phyloP scores from a whole-genome alignment of 2,329 filamentous ascomycete genomes.

The Zasmidium citrigriseum region DNA sequence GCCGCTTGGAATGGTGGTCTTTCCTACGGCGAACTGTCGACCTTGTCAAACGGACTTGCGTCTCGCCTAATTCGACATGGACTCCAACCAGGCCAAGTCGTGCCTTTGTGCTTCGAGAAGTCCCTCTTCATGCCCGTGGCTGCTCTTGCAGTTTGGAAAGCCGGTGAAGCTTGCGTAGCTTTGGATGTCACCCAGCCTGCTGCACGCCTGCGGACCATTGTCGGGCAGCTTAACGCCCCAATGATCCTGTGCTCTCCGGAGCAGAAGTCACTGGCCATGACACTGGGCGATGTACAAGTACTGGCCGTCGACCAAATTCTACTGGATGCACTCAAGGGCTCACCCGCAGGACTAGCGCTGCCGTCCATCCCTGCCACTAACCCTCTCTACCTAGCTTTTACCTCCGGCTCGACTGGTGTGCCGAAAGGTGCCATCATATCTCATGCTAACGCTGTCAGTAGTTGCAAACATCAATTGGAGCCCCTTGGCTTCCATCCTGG shows the following conservation, averaged over 20 bases:
- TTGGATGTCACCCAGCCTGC: conserved; percentile 1
- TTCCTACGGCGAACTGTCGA: conserved; percentile 9
- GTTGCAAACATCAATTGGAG: neutral
- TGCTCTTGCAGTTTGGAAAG: conserved; percentile 4
- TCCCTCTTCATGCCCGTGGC: conserved; percentile 3
- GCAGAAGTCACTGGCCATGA: neutral
- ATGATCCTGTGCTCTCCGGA: neutral
- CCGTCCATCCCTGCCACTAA: neutral
- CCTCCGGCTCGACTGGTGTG: conserved; percentile 15
- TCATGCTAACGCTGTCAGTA: conserved; percentile 4
- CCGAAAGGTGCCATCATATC: conserved; percentile 16
- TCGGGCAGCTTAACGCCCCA: neutral
- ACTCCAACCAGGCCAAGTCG: conserved; percentile 4
- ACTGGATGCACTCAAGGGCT: neutral
- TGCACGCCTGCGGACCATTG: neutral
- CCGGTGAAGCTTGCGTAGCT: neutral
- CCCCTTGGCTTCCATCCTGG: neutral
- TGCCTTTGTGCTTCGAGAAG: conserved; percentile 6
- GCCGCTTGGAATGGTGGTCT: conserved; percentile 16
- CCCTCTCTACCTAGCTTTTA: conserved; percentile 12
- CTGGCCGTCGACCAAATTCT: neutral
- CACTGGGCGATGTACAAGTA: neutral
- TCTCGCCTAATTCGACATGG: conserved; percentile 39
- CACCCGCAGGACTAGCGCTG: neutral
- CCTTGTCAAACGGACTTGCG: conserved; percentile 38